Evolutionary conservation across 305 asterid genomes (phyloP), one percentile per base, ranked within the genome.

Genomic region (Rubia peregrina): DNA sequence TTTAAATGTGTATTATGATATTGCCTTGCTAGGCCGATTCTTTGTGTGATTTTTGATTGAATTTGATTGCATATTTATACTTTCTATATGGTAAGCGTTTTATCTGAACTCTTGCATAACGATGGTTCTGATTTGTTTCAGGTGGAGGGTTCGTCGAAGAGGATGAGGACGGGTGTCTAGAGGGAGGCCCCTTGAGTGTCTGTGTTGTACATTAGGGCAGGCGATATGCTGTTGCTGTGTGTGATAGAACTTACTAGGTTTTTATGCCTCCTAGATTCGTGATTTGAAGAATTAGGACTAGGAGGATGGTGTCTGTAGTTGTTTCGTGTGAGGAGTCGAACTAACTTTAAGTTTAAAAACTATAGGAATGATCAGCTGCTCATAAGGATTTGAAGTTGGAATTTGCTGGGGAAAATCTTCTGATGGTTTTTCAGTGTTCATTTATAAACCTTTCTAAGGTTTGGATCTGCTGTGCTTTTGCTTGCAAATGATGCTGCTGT

Each of bases 151-250:
- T 8, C 60, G 1, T 1, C 82, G 19, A 89, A 86, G 77, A 86
- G 87, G 70, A 85, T 74, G 81, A 89, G 73, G 85, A 82, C 67
- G 78, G 87, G 76, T 67, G 67, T 10, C 48, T 30, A 51, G 42
- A 51, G 21, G 48, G 43, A 33, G 30, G 63, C 8, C 16, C 16
- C 63, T 49, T 44, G 17, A 22, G 5, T 66, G 41, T 7, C 40
- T 3, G 4, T 36, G 6, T 55, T 53, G 59, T 67, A 59, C 1
- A n/a, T 5, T 9, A 0, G 33, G 51, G 64, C 42, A 65, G 65
- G 19, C 53, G 10, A 21, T 51, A 22, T 51, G 73, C 16, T n/a
- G 63, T 36, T 8, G 30, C 10, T 17, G 59, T 36, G 46, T 48
- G 46, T 49, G 46, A 6, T 67, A 17, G 10, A 17, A 16, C 40